These are phyloP conservation scores for Blumeria hordei DNA, from an alignment of 2,329 filamentous ascomycete genomes.

Conservation along the genomic window DNA sequence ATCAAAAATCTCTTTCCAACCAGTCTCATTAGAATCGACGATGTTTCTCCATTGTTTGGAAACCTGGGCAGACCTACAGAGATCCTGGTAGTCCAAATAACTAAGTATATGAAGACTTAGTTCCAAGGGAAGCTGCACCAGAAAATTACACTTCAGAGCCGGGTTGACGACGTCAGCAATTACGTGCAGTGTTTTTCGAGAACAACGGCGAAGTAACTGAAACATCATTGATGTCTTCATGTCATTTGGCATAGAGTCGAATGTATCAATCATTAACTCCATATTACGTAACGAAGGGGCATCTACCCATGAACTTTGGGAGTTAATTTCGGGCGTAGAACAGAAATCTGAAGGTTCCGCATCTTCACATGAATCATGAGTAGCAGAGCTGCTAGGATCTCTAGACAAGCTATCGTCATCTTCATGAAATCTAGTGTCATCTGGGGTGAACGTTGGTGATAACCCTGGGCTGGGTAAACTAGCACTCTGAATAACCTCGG, in stretches of 20 bases:
- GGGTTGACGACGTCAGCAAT: constrained; percentile 84
- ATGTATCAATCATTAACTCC: constrained; percentile 63
- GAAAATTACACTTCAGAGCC: constrained; percentile 80
- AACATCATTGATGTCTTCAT: constrained; percentile 96
- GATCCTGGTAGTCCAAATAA: constrained; percentile 63
- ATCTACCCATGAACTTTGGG: constrained; percentile 6
- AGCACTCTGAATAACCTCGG: constrained; percentile 57
- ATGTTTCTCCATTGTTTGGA: constrained; percentile 85
- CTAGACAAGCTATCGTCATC: constrained; percentile 18
- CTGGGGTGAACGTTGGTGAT: constrained; percentile 69
- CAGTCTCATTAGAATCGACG: constrained; percentile 77
- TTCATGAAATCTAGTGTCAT: constrained; percentile 16
- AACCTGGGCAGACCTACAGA: constrained; percentile 77
- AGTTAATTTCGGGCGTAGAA: not conserved
- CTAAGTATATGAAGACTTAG: constrained; percentile 70
- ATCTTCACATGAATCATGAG: constrained; percentile 9
- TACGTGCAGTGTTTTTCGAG: constrained; percentile 68
- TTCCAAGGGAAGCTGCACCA: constrained; percentile 63
- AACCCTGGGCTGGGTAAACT: constrained; percentile 86
- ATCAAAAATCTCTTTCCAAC: constrained; percentile 86
- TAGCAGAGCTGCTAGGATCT: constrained; percentile 15
- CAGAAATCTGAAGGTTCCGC: constrained; percentile 3
- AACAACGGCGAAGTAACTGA: constrained; percentile 70
- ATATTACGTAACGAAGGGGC: constrained; percentile 18
- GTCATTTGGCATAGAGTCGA: constrained; percentile 72